Conservation (phyloP, 1,284 basidiomycete species). For the Malassezia furfur region DNA sequence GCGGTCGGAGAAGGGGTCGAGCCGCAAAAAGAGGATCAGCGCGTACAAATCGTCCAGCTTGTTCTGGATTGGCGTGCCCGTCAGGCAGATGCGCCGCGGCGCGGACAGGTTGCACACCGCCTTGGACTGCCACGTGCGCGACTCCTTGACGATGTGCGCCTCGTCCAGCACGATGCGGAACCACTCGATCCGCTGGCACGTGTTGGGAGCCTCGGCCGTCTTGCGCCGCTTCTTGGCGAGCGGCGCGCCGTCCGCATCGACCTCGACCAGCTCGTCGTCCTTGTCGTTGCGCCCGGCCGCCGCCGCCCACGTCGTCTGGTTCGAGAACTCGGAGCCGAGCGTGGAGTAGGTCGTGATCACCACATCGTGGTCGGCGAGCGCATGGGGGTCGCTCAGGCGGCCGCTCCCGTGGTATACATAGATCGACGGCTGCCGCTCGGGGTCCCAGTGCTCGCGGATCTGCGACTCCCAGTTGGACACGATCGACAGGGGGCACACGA, state of each 20-base stretch:
- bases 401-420: conserved; percentile 93
- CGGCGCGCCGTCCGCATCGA: not conserved
- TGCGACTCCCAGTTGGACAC: conserved; percentile 99
- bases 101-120: conserved; percentile 91
- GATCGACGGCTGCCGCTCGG: conserved; percentile 52
- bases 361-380: conserved; percentile 84
- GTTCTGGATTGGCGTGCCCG: conserved; percentile 97
- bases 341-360: conserved; percentile 97
- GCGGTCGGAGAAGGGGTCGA: conserved; percentile 87
- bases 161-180: conserved; percentile 14
- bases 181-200: conserved; percentile 94
- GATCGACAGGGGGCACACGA: conserved; percentile 90
- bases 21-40: conserved; percentile 84
- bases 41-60: conserved; percentile 96
- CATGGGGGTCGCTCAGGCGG: conserved; percentile 71
- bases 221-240: conserved; percentile 49
- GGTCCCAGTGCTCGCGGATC: conserved; percentile 68
- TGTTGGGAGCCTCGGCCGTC: conserved; percentile 61
- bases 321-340: conserved; percentile 85
- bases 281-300: conserved; percentile 17
- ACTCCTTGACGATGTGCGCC: conserved; percentile 75
- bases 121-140: conserved; percentile 79
- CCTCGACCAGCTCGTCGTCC: not conserved
- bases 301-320: conserved; percentile 55
- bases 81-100: conserved; percentile 82